Evolutionary conservation across 208 protist species (phyloP).

Genomic region (Eutreptiella sp.): DNA sequence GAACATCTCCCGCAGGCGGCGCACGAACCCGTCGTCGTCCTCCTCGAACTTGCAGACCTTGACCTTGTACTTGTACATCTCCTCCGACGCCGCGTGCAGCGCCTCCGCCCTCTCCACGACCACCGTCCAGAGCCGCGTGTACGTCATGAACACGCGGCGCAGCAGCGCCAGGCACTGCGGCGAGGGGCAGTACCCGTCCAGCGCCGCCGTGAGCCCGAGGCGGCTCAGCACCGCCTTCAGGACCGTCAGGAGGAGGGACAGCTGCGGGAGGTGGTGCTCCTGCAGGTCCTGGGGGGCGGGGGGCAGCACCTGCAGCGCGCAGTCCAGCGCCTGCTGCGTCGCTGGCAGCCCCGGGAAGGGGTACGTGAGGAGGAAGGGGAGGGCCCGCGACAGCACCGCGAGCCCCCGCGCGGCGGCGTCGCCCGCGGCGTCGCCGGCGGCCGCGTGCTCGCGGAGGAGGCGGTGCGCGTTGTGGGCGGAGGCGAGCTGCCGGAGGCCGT

Average conservation of each 20-base stretch:
- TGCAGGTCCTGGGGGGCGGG: too few relatives aligned
- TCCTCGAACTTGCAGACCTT: conserved; percentile 75
- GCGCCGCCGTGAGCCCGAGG: conserved; percentile 47
- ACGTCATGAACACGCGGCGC: conserved; percentile 49
- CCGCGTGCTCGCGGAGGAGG: too few relatives aligned
- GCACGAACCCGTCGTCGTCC: conserved; percentile 77
- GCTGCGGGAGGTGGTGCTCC: too few relatives aligned
- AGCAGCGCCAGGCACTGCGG: conserved; percentile 52
- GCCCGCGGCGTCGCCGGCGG: too few relatives aligned
- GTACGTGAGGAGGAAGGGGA: too few relatives aligned
- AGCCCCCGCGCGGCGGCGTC: too few relatives aligned
- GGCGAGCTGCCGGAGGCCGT: too few relatives aligned
- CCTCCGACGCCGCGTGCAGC: conserved; percentile 55
- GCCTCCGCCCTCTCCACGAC: conserved; percentile 63
- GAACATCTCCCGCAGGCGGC: conserved; percentile 75
- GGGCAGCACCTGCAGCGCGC: conserved; percentile 38
- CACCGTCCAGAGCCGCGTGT: conserved; percentile 47
- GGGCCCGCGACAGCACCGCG: too few relatives aligned
- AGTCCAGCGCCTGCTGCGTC: conserved; percentile 56
- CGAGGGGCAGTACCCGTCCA: conserved; percentile 47
- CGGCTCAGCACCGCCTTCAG: conserved; percentile 61
- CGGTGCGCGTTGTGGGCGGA: too few relatives aligned
- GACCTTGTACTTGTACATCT: conserved; percentile 74
- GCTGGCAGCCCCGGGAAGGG: conserved; percentile 46
- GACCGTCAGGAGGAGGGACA: conserved; percentile 56